phyloP scores from a whole-genome alignment of 179 eudicot genomes.

The Amaranthus tricolor region DNA sequence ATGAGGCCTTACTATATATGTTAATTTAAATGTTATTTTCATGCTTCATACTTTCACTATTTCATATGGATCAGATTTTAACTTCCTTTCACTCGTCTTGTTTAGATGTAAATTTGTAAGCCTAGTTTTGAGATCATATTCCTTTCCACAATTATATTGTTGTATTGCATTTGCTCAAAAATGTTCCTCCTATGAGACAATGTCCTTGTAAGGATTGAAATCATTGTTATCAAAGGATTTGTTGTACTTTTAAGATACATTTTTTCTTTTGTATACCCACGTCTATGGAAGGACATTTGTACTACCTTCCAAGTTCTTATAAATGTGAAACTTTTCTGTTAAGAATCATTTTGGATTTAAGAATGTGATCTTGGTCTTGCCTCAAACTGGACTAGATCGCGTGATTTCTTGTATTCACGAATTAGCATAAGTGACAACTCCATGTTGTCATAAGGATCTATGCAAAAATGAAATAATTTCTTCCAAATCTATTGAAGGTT shows the following conservation, averaged over 20 bases:
- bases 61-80: neutral
- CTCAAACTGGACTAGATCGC: neutral
- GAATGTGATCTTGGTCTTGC: neutral
- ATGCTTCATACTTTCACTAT: neutral
- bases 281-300: neutral
- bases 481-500: constrained; percentile 47
- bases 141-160: neutral
- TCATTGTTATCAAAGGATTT: neutral
- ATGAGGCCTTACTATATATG: neutral
- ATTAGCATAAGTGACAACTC: neutral
- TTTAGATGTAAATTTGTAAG: neutral
- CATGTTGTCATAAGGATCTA: neutral
- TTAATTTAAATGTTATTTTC: neutral
- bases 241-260: neutral
- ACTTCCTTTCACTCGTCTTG: neutral
- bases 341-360: neutral
- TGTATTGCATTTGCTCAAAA: neutral
- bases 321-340: neutral
- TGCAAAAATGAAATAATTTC: constrained; percentile 4
- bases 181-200: neutral
- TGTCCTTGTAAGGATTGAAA: neutral
- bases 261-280: neutral
- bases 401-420: neutral
- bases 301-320: neutral
- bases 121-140: neutral